phyloP scores from a whole-genome alignment of 108 stramenopile genomes.

The Cyclotella atomus region DNA sequence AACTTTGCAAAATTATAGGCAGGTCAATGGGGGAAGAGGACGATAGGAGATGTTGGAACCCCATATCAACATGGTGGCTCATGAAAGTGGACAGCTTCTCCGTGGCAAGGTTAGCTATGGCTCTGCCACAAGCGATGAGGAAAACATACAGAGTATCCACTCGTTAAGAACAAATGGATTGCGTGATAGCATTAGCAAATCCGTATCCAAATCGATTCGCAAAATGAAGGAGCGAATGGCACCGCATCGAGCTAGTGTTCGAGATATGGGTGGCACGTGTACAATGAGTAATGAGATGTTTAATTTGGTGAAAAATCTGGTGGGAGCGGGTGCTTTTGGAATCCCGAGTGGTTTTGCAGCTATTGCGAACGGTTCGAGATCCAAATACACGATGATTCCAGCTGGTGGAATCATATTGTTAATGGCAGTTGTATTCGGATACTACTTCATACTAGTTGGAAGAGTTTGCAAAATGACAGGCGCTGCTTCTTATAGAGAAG shows the following conservation, averaged over 20 bases:
- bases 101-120: constrained; percentile 2
- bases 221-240: background rate
- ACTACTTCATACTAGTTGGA: constrained; percentile 78
- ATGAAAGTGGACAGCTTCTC: constrained; percentile 9
- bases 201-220: constrained; percentile 8
- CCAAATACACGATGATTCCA: constrained; percentile 57
- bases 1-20: too few species aligned
- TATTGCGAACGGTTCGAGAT: constrained; percentile 49
- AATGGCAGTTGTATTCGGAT: constrained; percentile 77
- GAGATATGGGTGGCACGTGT: constrained; percentile 42
- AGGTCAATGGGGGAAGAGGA: too few species aligned
- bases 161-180: background rate
- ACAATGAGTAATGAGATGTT: constrained; percentile 58
- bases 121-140: background rate
- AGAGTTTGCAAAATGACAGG: constrained; percentile 58
- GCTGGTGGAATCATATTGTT: constrained; percentile 58
- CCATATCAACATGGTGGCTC: background rate
- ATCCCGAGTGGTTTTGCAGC: constrained; percentile 67
- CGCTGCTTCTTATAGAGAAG: constrained; percentile 69
- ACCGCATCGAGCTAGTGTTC: constrained; percentile 12
- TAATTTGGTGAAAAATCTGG: constrained; percentile 87
- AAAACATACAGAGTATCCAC: constrained; percentile 5
- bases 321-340: constrained; percentile 87
- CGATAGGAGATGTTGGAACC: too few species aligned
- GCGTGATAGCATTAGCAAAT: background rate